Percentiles rank a stretch among this genome's conserved stretches.
Conservation (phyloP, 169 alveolate genomes). For the Plasmodium sp. region DNA sequence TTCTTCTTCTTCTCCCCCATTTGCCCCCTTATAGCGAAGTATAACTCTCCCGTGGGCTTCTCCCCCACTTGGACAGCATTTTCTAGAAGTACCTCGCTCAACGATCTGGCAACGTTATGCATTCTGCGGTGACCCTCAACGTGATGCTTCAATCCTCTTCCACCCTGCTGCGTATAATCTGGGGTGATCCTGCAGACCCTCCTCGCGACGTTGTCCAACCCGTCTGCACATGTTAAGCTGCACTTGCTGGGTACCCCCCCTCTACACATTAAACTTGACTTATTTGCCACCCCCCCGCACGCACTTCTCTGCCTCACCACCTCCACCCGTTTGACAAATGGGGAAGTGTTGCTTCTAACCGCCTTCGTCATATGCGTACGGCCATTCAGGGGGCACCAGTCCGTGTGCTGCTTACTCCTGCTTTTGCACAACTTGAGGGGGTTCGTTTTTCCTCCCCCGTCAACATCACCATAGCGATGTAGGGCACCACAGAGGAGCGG, state of each 20-base stretch:
- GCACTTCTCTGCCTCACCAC: not conserved
- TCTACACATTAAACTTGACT: not conserved
- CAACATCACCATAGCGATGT: not conserved
- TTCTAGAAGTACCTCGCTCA: not conserved
- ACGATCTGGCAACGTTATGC: not conserved
- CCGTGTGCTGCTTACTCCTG: not conserved
- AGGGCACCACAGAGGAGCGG: not conserved
- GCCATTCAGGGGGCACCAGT: not conserved
- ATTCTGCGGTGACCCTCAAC: not conserved
- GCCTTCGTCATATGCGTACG: not conserved
- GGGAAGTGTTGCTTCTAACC: not conserved
- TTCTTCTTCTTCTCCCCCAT: not conserved
- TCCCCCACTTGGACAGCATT: not conserved
- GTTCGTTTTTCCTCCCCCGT: not conserved
- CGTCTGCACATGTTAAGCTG: not conserved
- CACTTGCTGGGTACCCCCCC: not conserved
- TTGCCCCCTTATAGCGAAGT: not conserved
- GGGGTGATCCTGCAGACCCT: not conserved
- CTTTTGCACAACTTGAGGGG: not conserved
- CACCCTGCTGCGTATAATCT: not conserved
- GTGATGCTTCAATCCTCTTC: not conserved
- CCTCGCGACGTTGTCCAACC: not conserved
- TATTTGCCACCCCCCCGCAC: not conserved
- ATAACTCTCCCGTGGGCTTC: not conserved
- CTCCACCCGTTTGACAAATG: not conserved